A percentile compares a stretch with the other conserved stretches of the same genome.
Evolutionary conservation across 768 basidiomycete species (phyloP).

Genomic region (Collybiopsis confluens): DNA sequence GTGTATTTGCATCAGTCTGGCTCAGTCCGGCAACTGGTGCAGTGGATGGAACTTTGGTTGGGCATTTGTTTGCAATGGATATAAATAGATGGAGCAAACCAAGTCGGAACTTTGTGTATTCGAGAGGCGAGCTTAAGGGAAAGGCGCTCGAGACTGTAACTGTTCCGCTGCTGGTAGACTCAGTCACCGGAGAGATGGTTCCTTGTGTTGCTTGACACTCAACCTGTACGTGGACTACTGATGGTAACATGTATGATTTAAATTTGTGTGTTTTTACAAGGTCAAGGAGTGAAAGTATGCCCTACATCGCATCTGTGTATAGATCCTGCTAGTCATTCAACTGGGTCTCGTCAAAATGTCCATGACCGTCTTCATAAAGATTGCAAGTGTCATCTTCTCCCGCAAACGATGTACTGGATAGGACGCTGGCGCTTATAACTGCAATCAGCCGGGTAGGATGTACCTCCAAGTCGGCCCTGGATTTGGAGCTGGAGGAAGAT

Average conservation of each 20-base stretch:
- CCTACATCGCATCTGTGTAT: not conserved
- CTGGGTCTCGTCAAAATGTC: not conserved
- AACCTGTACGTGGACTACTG: not conserved
- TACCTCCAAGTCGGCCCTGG: not conserved
- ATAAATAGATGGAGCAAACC: not conserved
- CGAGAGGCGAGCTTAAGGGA: not conserved
- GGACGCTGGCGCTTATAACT: not conserved
- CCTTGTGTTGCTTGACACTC: not conserved
- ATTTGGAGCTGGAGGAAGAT: not conserved
- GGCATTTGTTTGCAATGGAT: not conserved
- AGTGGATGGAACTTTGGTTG: not conserved
- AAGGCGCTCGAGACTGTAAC: not conserved
- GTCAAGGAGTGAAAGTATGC: slow-evolving; percentile 9
- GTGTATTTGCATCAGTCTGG: not conserved
- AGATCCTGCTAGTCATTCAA: not conserved
- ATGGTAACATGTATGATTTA: not conserved
- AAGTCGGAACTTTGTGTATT: not conserved
- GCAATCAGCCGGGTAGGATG: not conserved
- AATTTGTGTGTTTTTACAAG: not conserved
- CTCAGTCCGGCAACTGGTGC: not conserved
- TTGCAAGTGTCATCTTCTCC: not conserved
- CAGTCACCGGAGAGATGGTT: not conserved
- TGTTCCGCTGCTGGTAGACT: not conserved
- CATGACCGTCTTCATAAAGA: not conserved
- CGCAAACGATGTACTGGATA: not conserved